Conservation (phyloP, 768 basidiomycete genomes). For the Podaxis sp. region DNA sequence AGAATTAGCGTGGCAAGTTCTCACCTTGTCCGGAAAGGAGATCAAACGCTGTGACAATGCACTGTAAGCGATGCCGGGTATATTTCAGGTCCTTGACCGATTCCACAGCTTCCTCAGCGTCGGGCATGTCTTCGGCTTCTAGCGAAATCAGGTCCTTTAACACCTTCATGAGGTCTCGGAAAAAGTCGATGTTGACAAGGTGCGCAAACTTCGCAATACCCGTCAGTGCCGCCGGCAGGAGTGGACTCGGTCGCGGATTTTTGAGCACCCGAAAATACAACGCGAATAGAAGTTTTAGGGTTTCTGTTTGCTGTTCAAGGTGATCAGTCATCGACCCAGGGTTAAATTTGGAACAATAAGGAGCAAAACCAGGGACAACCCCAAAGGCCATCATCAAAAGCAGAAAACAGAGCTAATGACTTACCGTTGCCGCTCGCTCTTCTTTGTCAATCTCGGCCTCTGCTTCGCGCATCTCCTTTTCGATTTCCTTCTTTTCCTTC, state of each 20-base stretch:
- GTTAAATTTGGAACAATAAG: conserved; percentile 6
- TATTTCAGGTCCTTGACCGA: conserved; percentile 27
- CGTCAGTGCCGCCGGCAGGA: conserved; percentile 84
- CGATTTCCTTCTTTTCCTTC: conserved; percentile 88
- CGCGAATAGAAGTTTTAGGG: conserved; percentile 94
- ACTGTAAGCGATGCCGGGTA: conserved; percentile 66
- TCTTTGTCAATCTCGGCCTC: conserved; percentile 93
- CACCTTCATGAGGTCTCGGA: conserved; percentile 89
- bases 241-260: conserved; percentile 69
- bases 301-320: conserved; percentile 85
- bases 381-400: neutral
- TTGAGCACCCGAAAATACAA: conserved; percentile 97
- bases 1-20: conserved; percentile 17
- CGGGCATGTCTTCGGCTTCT: conserved; percentile 32
- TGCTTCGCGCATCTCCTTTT: conserved; percentile 91
- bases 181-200: conserved; percentile 97
- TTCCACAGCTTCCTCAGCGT: conserved; percentile 17
- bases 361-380: neutral
- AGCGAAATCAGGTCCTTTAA: conserved; percentile 74
- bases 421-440: conserved; percentile 77
- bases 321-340: conserved; percentile 12
- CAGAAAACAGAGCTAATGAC: conserved; percentile 27
- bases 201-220: conserved; percentile 95
- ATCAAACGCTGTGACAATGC: conserved; percentile 96
- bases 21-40: conserved; percentile 93